phyloP scores from a whole-genome alignment of 345 rosid species.

The Euphorbia lathyris region DNA sequence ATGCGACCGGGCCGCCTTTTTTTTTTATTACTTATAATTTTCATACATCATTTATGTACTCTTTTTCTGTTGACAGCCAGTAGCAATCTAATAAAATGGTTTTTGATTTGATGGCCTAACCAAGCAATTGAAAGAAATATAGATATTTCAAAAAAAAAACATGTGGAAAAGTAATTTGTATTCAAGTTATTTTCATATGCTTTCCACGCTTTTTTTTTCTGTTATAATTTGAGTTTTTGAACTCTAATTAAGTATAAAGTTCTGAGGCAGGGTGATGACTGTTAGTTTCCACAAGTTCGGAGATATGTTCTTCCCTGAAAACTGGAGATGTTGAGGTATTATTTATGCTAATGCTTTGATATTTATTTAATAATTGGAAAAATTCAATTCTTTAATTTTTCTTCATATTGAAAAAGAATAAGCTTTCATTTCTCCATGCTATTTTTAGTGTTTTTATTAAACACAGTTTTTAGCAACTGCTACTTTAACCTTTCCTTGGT shows the following conservation, averaged over 20 bases:
- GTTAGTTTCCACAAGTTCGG: constrained; percentile 98
- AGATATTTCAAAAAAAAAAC: not conserved
- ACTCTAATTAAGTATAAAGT: constrained; percentile 16
- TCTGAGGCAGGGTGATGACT: constrained; percentile 87
- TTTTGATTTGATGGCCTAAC: not conserved
- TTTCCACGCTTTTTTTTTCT: not conserved
- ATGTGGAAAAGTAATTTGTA: not conserved
- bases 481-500: no score
- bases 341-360: constrained; percentile 8
- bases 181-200: not conserved
- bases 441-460: not conserved
- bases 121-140: not conserved
- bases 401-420: not conserved
- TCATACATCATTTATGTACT: not conserved
- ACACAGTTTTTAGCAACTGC: no score
- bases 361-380: not conserved
- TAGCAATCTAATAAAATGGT: not conserved
- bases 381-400: not conserved
- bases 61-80: not conserved
- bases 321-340: constrained; percentile 96
- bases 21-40: not conserved
- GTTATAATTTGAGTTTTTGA: not conserved
- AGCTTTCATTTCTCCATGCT: not conserved
- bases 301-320: constrained; percentile 94
- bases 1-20: constrained; percentile 21